Percentiles rank a stretch among this genome's conserved stretches.
Conservation (phyloP, 1,284 basidiomycete genomes). For the Phellopilus nigrolimitatus region DNA sequence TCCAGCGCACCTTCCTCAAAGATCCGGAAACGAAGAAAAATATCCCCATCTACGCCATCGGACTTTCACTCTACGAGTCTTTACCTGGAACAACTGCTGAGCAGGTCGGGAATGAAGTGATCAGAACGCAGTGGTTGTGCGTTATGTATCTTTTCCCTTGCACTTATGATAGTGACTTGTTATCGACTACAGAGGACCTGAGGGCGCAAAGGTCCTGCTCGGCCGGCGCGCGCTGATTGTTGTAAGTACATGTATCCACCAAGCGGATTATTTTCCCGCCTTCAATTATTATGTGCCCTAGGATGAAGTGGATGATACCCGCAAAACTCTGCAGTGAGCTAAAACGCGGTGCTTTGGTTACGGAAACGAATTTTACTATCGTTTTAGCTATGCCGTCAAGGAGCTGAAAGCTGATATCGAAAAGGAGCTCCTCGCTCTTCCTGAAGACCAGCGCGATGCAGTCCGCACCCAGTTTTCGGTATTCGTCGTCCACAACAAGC, state of each 20-base stretch:
- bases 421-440: constrained; percentile 56
- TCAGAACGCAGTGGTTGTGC: constrained; percentile 91
- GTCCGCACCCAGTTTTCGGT: constrained; percentile 80
- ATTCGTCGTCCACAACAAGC: constrained; percentile 95
- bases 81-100: constrained; percentile 72
- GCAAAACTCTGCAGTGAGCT: constrained; percentile 79
- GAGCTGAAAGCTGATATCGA: constrained; percentile 88
- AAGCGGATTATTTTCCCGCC: constrained; percentile 11
- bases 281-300: constrained; percentile 29
- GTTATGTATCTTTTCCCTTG: constrained; percentile 28
- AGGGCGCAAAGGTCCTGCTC: constrained; percentile 66
- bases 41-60: constrained; percentile 89
- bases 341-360: too few relatives aligned
- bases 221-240: constrained; percentile 82
- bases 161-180: constrained; percentile 3
- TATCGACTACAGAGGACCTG: constrained; percentile 43
- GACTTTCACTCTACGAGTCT: constrained; percentile 87
- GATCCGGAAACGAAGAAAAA: constrained; percentile 67
- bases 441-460: constrained; percentile 66
- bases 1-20: constrained; percentile 82
- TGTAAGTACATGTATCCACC: constrained; percentile 51
- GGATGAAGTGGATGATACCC: constrained; percentile 94
- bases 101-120: constrained; percentile 78
- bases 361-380: constrained; percentile 16
- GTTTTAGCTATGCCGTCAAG: constrained; percentile 72